Conservation (phyloP, 768 basidiomycete genomes). For the Phylloporus sp. region DNA sequence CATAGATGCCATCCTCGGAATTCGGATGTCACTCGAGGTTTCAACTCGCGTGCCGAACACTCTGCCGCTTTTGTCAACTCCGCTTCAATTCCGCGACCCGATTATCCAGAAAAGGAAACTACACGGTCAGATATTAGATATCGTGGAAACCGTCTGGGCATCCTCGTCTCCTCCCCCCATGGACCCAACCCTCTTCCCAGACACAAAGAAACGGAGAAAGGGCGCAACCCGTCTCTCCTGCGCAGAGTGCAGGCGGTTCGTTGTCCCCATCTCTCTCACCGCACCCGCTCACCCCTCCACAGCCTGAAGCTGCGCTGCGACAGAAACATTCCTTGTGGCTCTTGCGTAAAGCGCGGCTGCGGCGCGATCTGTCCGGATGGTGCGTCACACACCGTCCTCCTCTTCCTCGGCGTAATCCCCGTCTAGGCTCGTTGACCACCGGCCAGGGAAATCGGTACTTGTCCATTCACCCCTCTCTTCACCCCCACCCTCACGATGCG, state of each 20-base stretch:
- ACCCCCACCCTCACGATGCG: slow-evolving; percentile 1
- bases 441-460: slow-evolving; percentile 76
- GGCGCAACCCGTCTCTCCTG: slow-evolving; percentile 76
- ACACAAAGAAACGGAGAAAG: slow-evolving; percentile 57
- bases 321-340: slow-evolving; percentile 71
- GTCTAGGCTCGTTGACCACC: slow-evolving; percentile 72
- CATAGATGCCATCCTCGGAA: slow-evolving; percentile 14
- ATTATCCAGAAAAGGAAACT: slow-evolving; percentile 24
- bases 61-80: background rate
- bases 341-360: slow-evolving; percentile 77
- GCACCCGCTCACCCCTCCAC: background rate
- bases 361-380: slow-evolving; percentile 80
- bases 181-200: slow-evolving; percentile 27
- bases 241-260: slow-evolving; percentile 73
- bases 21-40: background rate
- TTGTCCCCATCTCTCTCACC: background rate
- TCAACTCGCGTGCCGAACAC: slow-evolving; percentile 8
- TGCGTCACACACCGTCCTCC: slow-evolving; percentile 32
- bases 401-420: slow-evolving; percentile 16
- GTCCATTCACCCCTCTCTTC: background rate
- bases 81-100: slow-evolving; percentile 26
- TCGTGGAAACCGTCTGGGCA: slow-evolving; percentile 7
- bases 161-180: slow-evolving; percentile 11
- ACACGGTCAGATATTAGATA: slow-evolving; percentile 7
- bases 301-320: slow-evolving; percentile 51